phyloP scores from a whole-genome alignment of 305 asterid genomes.

The Caryopteris hybrid region DNA sequence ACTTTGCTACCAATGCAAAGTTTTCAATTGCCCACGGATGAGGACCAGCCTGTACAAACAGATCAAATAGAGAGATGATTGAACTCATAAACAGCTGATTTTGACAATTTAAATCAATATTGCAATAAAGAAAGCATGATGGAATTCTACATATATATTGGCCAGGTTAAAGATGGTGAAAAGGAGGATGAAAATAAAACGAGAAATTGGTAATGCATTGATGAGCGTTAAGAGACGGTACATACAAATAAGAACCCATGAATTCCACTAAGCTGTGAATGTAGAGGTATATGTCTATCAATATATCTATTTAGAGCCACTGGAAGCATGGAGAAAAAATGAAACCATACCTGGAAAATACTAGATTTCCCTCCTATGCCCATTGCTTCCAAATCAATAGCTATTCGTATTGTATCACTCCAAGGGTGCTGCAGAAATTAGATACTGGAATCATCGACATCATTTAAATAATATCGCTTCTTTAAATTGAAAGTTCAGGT shows the following conservation, averaged over 20 bases:
- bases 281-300: neutral
- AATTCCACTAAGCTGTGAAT: neutral
- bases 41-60: conserved; percentile 83
- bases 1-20: conserved; percentile 79
- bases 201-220: neutral
- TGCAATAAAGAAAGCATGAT: neutral
- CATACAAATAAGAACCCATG: too few species aligned
- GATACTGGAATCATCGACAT: conserved; percentile 2
- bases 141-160: neutral
- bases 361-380: conserved; percentile 93
- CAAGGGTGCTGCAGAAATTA: conserved; percentile 80
- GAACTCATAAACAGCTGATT: neutral
- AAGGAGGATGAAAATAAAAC: neutral
- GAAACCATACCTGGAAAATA: conserved; percentile 75
- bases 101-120: neutral
- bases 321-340: conserved; percentile 2
- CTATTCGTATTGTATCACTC: conserved; percentile 76
- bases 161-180: neutral
- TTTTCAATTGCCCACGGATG: conserved; percentile 93
- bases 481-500: too few species aligned
- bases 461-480: too few species aligned
- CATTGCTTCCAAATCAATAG: conserved; percentile 98
- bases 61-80: conserved; percentile 8
- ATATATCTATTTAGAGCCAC: neutral
- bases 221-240: too few species aligned